Evolutionary conservation across 768 basidiomycete species (phyloP).

Genomic region (Boletellus emodensis): DNA sequence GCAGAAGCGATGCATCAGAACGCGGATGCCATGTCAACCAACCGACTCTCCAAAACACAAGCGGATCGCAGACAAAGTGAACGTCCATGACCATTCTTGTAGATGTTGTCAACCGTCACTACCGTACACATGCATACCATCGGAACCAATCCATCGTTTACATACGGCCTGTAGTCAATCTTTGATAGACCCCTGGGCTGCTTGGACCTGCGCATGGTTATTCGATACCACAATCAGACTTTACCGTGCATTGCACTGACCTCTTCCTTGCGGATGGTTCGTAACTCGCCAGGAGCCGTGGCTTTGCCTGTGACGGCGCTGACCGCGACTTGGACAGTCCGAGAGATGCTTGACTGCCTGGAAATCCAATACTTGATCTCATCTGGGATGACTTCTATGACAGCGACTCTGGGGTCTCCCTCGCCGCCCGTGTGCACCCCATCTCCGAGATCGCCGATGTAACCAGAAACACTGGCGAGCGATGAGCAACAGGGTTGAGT

Average conservation of each 20-base stretch:
- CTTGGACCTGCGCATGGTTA: conserved; percentile 37
- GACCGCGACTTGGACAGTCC: conserved; percentile 56
- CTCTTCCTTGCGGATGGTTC: conserved; percentile 71
- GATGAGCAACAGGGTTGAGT: not conserved
- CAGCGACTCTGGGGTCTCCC: conserved; percentile 71
- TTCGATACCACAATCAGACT: not conserved
- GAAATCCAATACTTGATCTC: conserved; percentile 82
- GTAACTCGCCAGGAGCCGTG: conserved; percentile 69
- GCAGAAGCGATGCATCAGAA: conserved; percentile 79
- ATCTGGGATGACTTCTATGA: conserved; percentile 75
- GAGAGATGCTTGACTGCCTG: conserved; percentile 54
- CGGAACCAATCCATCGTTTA: conserved; percentile 4
- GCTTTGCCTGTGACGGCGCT: conserved; percentile 58
- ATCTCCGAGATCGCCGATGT: conserved; percentile 86
- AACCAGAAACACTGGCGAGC: conserved; percentile 53
- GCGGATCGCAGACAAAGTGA: conserved; percentile 17
- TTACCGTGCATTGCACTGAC: conserved; percentile 35
- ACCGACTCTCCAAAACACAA: conserved; percentile 47
- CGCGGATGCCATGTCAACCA: conserved; percentile 64
- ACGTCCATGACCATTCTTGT: conserved; percentile 4
- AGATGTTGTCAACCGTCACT: not conserved
- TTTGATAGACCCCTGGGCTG: conserved; percentile 30
- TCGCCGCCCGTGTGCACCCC: conserved; percentile 79
- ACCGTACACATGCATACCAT: conserved; percentile 18
- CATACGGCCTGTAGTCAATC: conserved; percentile 5